phyloP scores from a whole-genome alignment of 148 eudicot genomes.

The Fallopia convolvulus region DNA sequence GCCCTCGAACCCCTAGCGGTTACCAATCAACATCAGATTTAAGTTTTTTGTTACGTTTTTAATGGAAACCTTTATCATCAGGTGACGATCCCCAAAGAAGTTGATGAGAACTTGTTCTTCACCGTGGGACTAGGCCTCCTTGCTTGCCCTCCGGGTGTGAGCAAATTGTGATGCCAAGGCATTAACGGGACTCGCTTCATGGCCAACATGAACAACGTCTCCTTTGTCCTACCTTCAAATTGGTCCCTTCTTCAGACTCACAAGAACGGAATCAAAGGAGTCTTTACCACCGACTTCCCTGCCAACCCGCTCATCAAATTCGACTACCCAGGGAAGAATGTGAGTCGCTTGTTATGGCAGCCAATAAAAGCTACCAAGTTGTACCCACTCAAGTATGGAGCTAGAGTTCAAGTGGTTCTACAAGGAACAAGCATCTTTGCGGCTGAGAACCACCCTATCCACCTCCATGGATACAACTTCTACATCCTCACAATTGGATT shows the following conservation, averaged over 20 bases:
- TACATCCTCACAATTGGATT: constrained; percentile 68
- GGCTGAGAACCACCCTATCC: constrained; percentile 88
- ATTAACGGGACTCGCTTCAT: too few species aligned
- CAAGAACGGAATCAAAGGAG: constrained; percentile 44
- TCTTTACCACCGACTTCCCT: constrained; percentile 33
- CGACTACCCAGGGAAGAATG: constrained; percentile 72
- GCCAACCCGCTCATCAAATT: constrained; percentile 48
- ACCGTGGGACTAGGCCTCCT: constrained; percentile 46
- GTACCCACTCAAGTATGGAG: constrained; percentile 58
- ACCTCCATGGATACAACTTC: constrained; percentile 90
- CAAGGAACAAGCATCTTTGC: constrained; percentile 75
- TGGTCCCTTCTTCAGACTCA: constrained; percentile 77
- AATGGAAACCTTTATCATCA: too few species aligned
- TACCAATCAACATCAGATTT: too few species aligned
- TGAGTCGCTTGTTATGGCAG: constrained; percentile 71
- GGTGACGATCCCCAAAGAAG: constrained; percentile 10
- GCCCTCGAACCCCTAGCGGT: too few species aligned
- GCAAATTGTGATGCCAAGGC: constrained; percentile 49
- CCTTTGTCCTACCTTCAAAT: constrained; percentile 51
- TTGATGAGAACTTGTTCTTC: constrained; percentile 49
- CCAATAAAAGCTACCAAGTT: constrained; percentile 50
- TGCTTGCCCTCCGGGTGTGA: constrained; percentile 47
- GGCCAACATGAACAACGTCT: too few species aligned
- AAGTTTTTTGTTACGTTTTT: too few species aligned
- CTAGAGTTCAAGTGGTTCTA: constrained; percentile 65